Percentiles rank a stretch among this genome's conserved stretches.
Evolutionary conservation across 768 basidiomycete species (phyloP).

Genomic region (Dacryopinax spathularia): DNA sequence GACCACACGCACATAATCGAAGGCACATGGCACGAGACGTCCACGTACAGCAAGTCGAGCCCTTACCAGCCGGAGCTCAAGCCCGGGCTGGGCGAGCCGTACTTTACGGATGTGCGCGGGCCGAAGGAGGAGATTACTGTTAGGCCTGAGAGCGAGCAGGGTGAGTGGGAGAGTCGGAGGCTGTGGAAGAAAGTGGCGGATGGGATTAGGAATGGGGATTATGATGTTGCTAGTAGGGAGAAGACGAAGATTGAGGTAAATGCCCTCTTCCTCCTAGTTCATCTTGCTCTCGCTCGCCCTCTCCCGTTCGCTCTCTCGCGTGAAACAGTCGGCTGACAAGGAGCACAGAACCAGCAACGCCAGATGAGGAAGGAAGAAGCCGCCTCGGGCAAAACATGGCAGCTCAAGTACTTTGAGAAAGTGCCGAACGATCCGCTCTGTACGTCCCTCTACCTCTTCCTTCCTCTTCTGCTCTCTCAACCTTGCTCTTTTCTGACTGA

Average conservation of each 20-base stretch:
- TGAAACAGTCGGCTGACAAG: neutral
- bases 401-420: constrained; percentile 60
- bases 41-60: constrained; percentile 16
- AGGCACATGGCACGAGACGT: constrained; percentile 62
- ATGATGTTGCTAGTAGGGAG: constrained; percentile 75
- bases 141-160: constrained; percentile 33
- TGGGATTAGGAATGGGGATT: constrained; percentile 83
- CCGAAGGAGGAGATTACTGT: constrained; percentile 66
- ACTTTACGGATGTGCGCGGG: constrained; percentile 64
- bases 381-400: constrained; percentile 58
- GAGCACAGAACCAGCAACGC: constrained; percentile 70
- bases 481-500: neutral
- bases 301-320: too few relatives aligned
- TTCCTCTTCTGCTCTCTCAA: neutral
- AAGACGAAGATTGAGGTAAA: constrained; percentile 82
- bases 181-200: constrained; percentile 79
- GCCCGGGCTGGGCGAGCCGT: constrained; percentile 22
- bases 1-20: constrained; percentile 44
- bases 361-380: constrained; percentile 73
- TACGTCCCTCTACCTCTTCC: constrained; percentile 26
- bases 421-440: constrained; percentile 59
- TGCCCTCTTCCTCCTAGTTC: neutral
- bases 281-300: neutral
- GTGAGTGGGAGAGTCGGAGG: constrained; percentile 74
- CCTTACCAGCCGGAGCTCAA: constrained; percentile 34